These are phyloP conservation scores for Candida sp. DNA, from an alignment of 1,139 yeast genomes.

Conservation along the genomic window DNA sequence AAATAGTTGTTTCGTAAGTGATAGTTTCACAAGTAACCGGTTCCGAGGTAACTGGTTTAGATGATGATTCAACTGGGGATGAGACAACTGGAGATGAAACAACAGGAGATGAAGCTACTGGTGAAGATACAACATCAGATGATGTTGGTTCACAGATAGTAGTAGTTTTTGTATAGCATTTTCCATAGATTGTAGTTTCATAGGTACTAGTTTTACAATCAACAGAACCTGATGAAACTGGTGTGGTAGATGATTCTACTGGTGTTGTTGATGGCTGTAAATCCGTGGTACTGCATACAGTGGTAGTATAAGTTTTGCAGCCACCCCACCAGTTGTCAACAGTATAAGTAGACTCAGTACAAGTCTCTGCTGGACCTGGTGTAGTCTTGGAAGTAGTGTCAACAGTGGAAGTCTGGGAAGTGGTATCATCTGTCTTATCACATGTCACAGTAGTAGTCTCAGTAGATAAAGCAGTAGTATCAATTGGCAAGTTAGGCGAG, in stretches of 20 bases:
- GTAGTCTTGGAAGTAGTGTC: neutral
- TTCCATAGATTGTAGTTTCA: neutral
- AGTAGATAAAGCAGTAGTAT: neutral
- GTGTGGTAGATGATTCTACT: neutral
- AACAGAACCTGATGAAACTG: neutral
- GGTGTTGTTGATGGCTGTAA: neutral
- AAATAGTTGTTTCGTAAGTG: neutral
- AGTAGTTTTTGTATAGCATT: neutral
- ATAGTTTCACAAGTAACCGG: slow-evolving; percentile 2
- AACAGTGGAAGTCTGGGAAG: neutral
- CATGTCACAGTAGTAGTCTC: neutral
- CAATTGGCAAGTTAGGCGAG: neutral
- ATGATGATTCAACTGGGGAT: neutral
- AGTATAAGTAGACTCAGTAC: neutral
- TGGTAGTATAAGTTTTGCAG: neutral
- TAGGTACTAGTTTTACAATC: neutral
- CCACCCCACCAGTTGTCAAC: neutral
- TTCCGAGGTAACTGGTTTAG: neutral
- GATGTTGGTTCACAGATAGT: neutral
- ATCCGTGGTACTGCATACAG: neutral
- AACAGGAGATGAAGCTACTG: neutral
- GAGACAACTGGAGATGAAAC: neutral
- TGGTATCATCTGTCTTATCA: neutral
- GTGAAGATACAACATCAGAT: neutral
- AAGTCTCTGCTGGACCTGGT: neutral